phyloP scores from a whole-genome alignment of 306 rosid genomes.

The Vicia faba region DNA sequence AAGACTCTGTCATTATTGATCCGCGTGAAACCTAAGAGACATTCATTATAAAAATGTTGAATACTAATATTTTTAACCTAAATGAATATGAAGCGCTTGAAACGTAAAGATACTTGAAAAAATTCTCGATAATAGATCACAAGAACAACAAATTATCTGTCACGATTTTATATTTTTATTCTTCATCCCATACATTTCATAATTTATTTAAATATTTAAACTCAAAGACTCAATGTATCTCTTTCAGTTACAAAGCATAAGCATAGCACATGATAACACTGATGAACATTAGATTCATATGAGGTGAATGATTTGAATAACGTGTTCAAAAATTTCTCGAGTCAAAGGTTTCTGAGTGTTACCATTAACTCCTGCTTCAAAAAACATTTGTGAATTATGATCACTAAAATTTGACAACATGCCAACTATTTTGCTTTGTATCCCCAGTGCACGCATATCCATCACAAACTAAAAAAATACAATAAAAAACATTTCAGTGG shows the following conservation, averaged over 20 bases:
- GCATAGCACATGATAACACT: background rate
- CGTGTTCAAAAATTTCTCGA: background rate
- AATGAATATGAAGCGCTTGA: no score
- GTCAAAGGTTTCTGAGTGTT: background rate
- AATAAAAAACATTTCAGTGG: background rate
- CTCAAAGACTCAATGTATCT: background rate
- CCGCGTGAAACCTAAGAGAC: no score
- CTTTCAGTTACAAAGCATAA: background rate
- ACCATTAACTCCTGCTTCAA: background rate
- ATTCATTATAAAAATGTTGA: no score
- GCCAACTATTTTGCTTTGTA: background rate
- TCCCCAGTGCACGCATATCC: background rate
- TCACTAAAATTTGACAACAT: background rate
- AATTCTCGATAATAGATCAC: no score
- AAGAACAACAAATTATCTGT: no score
- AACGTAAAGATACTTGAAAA: no score
- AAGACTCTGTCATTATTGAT: no score
- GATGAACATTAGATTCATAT: background rate
- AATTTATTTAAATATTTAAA: background rate
- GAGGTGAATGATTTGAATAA: background rate
- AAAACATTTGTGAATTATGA: background rate
- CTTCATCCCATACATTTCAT: background rate
- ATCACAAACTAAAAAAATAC: background rate
- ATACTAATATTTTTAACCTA: no score
- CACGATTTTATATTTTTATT: no score